A percentile compares a stretch with the other conserved stretches of the same genome.
phyloP scores from a whole-genome alignment of 331 rosid genomes.

The Arachis monticola region DNA sequence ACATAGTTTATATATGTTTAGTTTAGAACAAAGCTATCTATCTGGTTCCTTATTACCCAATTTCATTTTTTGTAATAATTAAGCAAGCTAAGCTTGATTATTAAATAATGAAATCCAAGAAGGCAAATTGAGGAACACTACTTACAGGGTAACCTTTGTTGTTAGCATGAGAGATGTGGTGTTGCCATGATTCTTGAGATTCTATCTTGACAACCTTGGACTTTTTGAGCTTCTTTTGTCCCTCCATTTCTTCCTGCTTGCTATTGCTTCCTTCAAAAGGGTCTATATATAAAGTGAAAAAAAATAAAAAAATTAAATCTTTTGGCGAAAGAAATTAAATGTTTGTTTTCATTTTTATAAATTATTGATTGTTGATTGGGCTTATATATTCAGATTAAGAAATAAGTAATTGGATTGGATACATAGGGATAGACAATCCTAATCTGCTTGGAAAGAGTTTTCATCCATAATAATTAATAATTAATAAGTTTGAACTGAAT shows the following conservation, averaged over 20 bases:
- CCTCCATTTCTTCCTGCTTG: constrained; percentile 40
- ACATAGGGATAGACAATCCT: neutral
- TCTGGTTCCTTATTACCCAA: neutral
- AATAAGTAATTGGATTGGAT: constrained; percentile 17
- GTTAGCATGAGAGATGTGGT: constrained; percentile 47
- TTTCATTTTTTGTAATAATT: constrained; percentile 21
- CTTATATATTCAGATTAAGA: neutral
- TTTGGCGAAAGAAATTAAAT: constrained; percentile 3
- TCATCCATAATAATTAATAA: too few species aligned
- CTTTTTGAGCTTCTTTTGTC: constrained; percentile 43
- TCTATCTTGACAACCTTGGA: constrained; percentile 61
- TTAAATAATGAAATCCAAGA: constrained; percentile 4
- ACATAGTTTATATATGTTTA: neutral
- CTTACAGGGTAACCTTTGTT: constrained; percentile 54
- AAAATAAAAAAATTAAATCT: constrained; percentile 15
- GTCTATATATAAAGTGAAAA: neutral
- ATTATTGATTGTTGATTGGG: neutral
- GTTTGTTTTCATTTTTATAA: neutral
- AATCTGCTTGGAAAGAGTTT: neutral
- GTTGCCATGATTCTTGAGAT: constrained; percentile 57
- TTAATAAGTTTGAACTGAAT: neutral
- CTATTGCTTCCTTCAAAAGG: constrained; percentile 27
- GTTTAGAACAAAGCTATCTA: constrained; percentile 13
- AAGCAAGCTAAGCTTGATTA: neutral
- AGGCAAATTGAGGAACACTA: constrained; percentile 18